These are phyloP conservation scores for Wickerhamomyces subpelliculosus DNA, from an alignment of 805 yeast genomes.

Conservation along the genomic window DNA sequence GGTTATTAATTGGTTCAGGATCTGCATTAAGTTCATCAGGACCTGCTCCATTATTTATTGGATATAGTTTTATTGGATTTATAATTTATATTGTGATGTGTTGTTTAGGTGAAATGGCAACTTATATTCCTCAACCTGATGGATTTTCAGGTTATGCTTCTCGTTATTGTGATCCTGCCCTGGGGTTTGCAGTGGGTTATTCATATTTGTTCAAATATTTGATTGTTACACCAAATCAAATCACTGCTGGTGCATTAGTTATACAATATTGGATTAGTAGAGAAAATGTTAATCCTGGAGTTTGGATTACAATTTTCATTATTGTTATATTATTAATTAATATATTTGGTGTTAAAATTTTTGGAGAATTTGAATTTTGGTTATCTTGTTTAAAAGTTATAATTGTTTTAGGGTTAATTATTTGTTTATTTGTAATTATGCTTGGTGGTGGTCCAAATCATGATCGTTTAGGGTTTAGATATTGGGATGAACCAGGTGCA, in stretches of 20 bases:
- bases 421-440: slow-evolving; percentile 56
- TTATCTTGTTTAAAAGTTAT: slow-evolving; percentile 40
- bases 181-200: slow-evolving; percentile 24
- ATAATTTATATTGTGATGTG: slow-evolving; percentile 64
- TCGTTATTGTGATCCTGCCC: slow-evolving; percentile 31
- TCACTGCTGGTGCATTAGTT: slow-evolving; percentile 51
- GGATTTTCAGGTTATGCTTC: slow-evolving; percentile 59
- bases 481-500: slow-evolving; percentile 67
- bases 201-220: slow-evolving; percentile 20
- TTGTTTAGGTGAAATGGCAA: slow-evolving; percentile 63
- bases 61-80: slow-evolving; percentile 65
- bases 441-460: slow-evolving; percentile 75
- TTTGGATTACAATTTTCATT: slow-evolving; percentile 46
- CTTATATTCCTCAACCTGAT: slow-evolving; percentile 57
- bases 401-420: slow-evolving; percentile 57
- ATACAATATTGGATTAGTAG: slow-evolving; percentile 41
- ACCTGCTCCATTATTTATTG: slow-evolving; percentile 47
- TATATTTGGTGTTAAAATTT: slow-evolving; percentile 45
- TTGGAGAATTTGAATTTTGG: slow-evolving; percentile 52
- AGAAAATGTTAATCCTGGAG: slow-evolving; percentile 42
- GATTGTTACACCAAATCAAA: slow-evolving; percentile 30
- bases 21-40: slow-evolving; percentile 51
- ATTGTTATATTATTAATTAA: slow-evolving; percentile 38
- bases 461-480: slow-evolving; percentile 68
- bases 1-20: slow-evolving; percentile 62